phyloP scores from a whole-genome alignment of 495 filamentous ascomycete genomes.

The Aspergillus ostianus region DNA sequence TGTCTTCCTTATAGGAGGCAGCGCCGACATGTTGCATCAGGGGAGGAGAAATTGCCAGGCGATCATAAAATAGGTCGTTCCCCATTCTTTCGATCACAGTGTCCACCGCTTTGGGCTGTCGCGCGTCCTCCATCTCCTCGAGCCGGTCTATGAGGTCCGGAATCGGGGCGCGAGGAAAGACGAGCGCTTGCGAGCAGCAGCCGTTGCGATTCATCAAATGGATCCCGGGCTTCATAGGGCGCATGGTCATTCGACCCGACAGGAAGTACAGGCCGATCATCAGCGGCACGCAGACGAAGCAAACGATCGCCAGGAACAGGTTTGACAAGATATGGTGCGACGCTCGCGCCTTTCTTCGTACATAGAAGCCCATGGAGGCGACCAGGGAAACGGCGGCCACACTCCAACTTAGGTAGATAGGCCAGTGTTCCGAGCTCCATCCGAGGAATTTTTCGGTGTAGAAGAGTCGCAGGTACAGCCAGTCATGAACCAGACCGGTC shows the following conservation, averaged over 20 bases:
- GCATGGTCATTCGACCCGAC: slow-evolving; percentile 38
- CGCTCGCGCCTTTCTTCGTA: slow-evolving; percentile 15
- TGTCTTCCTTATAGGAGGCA: slow-evolving; percentile 26
- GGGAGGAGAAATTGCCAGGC: slow-evolving; percentile 26
- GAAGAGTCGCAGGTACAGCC: slow-evolving; percentile 57
- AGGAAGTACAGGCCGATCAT: slow-evolving; percentile 36
- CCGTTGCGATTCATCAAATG: slow-evolving; percentile 35
- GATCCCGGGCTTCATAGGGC: slow-evolving; percentile 30
- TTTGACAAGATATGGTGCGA: slow-evolving; percentile 26
- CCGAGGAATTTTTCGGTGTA: slow-evolving; percentile 55
- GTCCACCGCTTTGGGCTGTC: slow-evolving; percentile 21
- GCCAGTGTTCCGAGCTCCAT: slow-evolving; percentile 55
- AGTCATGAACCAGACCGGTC: slow-evolving; percentile 24
- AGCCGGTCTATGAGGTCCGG: slow-evolving; percentile 22
- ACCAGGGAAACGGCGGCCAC: slow-evolving; percentile 21
- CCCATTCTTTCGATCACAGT: slow-evolving; percentile 24
- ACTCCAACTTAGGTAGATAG: slow-evolving; percentile 36
- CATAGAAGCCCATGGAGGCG: slow-evolving; percentile 17
- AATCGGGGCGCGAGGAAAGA: slow-evolving; percentile 29
- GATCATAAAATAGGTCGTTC: slow-evolving; percentile 15
- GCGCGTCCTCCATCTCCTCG: slow-evolving; percentile 14
- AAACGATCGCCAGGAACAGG: slow-evolving; percentile 22
- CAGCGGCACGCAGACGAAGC: slow-evolving; percentile 29
- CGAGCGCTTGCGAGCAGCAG: slow-evolving; percentile 39
- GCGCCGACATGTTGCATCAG: slow-evolving; percentile 34